Conservation (phyloP, 805 yeast species). For the Metschnikowia bowlesiae region DNA sequence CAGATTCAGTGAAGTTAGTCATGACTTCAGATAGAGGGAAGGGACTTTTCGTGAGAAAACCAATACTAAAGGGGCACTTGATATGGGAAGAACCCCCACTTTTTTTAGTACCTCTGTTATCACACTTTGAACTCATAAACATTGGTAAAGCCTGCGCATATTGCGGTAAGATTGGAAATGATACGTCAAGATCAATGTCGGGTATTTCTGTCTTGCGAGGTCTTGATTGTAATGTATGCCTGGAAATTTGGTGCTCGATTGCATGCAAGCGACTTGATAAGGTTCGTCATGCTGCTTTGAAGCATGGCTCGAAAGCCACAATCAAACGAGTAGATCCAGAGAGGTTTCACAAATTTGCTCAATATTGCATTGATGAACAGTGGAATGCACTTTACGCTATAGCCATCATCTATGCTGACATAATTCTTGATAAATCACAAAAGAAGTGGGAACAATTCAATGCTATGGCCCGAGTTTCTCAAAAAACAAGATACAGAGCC, state of each 20-base stretch:
- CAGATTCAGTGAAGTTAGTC: constrained; percentile 41
- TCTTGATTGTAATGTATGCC: constrained; percentile 62
- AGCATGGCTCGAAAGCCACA: constrained; percentile 45
- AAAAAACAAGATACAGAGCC: constrained; percentile 57
- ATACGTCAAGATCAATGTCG: constrained; percentile 21
- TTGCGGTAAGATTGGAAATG: constrained; percentile 56
- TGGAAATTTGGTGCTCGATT: constrained; percentile 66
- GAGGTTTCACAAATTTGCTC: constrained; percentile 53
- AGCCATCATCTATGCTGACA: constrained; percentile 50
- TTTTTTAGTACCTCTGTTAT: constrained; percentile 64
- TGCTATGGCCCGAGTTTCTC: constrained; percentile 67
- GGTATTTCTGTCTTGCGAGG: constrained; percentile 38
- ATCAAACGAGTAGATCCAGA: constrained; percentile 38
- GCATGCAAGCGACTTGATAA: constrained; percentile 53
- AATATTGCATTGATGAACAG: constrained; percentile 57
- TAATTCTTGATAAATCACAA: constrained; percentile 40
- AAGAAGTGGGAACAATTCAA: constrained; percentile 43
- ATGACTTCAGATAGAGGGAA: constrained; percentile 56
- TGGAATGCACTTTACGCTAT: constrained; percentile 69
- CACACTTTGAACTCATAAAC: constrained; percentile 54
- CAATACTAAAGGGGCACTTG: constrained; percentile 46
- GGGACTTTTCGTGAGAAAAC: constrained; percentile 50
- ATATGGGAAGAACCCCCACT: constrained; percentile 61
- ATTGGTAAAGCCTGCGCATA: constrained; percentile 65
- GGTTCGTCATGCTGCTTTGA: constrained; percentile 48